Evolutionary conservation across 2,329 filamentous ascomycete species (phyloP).

Genomic region (Clarireedia sp.): DNA sequence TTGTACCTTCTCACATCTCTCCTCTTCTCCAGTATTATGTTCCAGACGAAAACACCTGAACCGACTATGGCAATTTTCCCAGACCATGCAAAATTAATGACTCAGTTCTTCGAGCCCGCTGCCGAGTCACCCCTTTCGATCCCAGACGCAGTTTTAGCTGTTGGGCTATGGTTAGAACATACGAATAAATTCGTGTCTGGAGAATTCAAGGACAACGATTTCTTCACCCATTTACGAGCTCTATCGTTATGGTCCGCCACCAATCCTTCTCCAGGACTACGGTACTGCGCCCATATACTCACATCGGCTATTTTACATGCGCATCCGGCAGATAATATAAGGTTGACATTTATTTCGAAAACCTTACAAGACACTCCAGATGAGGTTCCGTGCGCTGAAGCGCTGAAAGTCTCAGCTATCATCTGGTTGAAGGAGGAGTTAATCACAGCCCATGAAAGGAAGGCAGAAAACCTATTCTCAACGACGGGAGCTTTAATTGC

Average conservation of each 20-base stretch:
- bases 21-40: slow-evolving; percentile 54
- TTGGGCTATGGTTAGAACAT: slow-evolving; percentile 52
- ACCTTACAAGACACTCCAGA: slow-evolving; percentile 54
- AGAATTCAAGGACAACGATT: slow-evolving; percentile 33
- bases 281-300: slow-evolving; percentile 31
- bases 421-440: slow-evolving; percentile 58
- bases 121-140: slow-evolving; percentile 40
- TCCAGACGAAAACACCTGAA: slow-evolving; percentile 45
- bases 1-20: slow-evolving; percentile 54
- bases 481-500: slow-evolving; percentile 48
- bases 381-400: slow-evolving; percentile 36
- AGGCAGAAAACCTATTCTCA: slow-evolving; percentile 37
- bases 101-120: slow-evolving; percentile 44
- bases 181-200: slow-evolving; percentile 36
- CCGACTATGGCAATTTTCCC: slow-evolving; percentile 53
- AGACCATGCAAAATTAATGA: slow-evolving; percentile 47
- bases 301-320: slow-evolving; percentile 38
- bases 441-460: slow-evolving; percentile 32
- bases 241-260: slow-evolving; percentile 32
- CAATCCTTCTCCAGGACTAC: slow-evolving; percentile 31
- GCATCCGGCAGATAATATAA: slow-evolving; percentile 50
- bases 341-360: slow-evolving; percentile 55
- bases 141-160: slow-evolving; percentile 50
- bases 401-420: slow-evolving; percentile 54
- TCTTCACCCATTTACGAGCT: slow-evolving; percentile 52